Percentiles rank a stretch among this genome's conserved stretches.
Evolutionary conservation across 2,329 filamentous ascomycete genomes (phyloP).

Genomic region (Neofusicoccum cordaticola): DNA sequence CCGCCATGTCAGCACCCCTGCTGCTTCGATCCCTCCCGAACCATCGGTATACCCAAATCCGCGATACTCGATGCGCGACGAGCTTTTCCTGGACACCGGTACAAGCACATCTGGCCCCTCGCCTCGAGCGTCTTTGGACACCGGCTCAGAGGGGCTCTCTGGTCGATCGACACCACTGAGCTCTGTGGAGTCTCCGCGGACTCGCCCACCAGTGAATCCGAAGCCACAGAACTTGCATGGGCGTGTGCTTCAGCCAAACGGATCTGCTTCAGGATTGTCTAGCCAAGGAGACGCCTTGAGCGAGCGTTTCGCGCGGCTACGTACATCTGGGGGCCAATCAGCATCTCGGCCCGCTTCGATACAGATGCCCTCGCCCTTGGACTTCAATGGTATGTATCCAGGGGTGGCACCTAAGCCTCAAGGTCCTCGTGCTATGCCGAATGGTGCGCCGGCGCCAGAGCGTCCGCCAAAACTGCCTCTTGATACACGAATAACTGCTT

Average conservation of each 20-base stretch:
- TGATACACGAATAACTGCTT: conserved; percentile 51
- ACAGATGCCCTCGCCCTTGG: conserved; percentile 42
- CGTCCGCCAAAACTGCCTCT: conserved; percentile 48
- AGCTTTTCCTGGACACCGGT: conserved; percentile 20
- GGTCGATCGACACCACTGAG: conserved; percentile 24
- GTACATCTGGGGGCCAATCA: neutral
- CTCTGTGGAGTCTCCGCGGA: conserved; percentile 25
- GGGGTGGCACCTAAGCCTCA: conserved; percentile 20
- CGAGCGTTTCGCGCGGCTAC: conserved; percentile 38
- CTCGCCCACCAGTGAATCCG: conserved; percentile 50
- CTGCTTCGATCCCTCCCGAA: neutral
- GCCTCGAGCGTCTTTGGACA: conserved; percentile 19
- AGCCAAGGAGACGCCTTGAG: conserved; percentile 28
- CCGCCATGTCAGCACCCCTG: neutral
- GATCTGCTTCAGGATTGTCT: neutral
- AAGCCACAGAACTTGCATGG: conserved; percentile 64
- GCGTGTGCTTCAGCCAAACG: neutral
- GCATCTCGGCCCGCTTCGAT: conserved; percentile 25
- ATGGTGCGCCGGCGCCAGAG: conserved; percentile 27
- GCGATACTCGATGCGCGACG: conserved; percentile 19
- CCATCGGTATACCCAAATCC: neutral
- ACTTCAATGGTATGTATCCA: conserved; percentile 26
- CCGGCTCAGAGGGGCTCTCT: conserved; percentile 24
- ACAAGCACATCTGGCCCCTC: conserved; percentile 20
- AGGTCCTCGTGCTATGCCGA: conserved; percentile 43